A percentile compares a stretch with the other conserved stretches of the same genome.
Conservation (phyloP, 1,284 basidiomycete genomes). For the Tylopilus sp. region DNA sequence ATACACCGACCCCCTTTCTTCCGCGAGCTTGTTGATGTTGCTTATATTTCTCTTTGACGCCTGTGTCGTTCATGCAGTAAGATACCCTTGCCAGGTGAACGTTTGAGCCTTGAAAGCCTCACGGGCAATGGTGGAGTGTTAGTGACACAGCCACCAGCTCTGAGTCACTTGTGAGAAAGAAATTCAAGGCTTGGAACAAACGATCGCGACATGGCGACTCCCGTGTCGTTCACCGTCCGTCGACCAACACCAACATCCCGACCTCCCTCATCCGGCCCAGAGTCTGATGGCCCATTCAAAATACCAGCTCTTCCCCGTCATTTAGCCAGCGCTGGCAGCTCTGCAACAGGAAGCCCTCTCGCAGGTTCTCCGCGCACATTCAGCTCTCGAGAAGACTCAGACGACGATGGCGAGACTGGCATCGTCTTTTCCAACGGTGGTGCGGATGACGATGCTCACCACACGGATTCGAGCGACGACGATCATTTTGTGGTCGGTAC, state of each 20-base stretch:
- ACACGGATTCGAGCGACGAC: conserved; percentile 71
- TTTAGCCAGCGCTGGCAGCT: conserved; percentile 44
- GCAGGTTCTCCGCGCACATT: conserved; percentile 56
- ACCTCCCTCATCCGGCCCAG: conserved; percentile 66
- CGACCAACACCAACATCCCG: conserved; percentile 74
- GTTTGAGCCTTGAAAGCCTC: too few species aligned
- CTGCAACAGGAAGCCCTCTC: conserved; percentile 68
- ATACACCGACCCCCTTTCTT: too few species aligned
- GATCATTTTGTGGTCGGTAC: conserved; percentile 75
- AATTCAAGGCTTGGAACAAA: too few species aligned
- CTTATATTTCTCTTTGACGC: too few species aligned
- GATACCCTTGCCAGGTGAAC: too few species aligned
- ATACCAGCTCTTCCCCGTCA: conserved; percentile 69
- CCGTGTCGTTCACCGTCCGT: conserved; percentile 81
- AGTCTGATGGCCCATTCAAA: conserved; percentile 69
- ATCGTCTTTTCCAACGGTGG: conserved; percentile 39
- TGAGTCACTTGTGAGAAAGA: too few species aligned
- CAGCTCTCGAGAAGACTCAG: conserved; percentile 51
- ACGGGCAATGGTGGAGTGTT: too few species aligned
- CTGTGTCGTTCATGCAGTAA: too few species aligned
- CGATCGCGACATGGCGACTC: conserved; percentile 44
- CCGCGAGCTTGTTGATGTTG: too few species aligned
- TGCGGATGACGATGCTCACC: conserved; percentile 30
- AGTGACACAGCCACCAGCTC: conserved; percentile 18
- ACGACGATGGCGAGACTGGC: conserved; percentile 36